phyloP scores from a whole-genome alignment of 139 green algal genomes.

The Pleodorina starrii region DNA sequence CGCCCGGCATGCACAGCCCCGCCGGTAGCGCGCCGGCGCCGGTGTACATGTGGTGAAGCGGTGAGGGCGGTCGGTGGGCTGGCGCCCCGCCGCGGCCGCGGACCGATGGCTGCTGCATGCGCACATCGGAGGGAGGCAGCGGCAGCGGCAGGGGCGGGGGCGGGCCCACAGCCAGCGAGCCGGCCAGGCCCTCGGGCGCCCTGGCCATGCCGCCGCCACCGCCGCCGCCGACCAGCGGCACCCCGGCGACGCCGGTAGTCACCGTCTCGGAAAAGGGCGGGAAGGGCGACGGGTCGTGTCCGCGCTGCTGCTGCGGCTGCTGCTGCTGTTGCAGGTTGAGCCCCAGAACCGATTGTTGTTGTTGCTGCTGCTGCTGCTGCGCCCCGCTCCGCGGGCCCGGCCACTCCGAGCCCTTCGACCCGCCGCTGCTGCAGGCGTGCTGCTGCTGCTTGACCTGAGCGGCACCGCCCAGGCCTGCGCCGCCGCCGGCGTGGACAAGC shows the following conservation, averaged over 20 bases:
- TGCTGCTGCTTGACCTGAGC: constrained; percentile 7
- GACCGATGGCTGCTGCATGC: background rate
- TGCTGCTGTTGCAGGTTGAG: background rate
- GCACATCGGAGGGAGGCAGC: background rate
- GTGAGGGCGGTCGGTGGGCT: background rate
- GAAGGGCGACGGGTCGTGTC: constrained; percentile 1
- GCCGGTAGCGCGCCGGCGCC: background rate
- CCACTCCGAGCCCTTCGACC: background rate
- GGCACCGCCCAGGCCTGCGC: background rate
- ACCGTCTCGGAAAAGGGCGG: background rate
- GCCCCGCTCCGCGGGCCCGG: background rate
- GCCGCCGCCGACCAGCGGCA: background rate
- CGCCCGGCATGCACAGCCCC: background rate
- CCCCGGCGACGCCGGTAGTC: background rate
- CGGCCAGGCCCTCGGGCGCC: background rate
- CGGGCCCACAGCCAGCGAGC: background rate
- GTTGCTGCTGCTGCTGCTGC: background rate
- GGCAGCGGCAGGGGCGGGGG: background rate
- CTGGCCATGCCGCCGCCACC: background rate
- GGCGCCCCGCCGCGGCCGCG: background rate
- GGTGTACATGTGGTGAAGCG: constrained; percentile 1
- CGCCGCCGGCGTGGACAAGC: background rate
- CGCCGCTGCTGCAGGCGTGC: constrained; percentile 33
- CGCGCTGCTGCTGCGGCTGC: background rate
- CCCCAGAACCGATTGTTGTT: background rate